Evolutionary conservation across 75 land plant genomes (phyloP).

Genomic region (Gnetum montanum): DNA sequence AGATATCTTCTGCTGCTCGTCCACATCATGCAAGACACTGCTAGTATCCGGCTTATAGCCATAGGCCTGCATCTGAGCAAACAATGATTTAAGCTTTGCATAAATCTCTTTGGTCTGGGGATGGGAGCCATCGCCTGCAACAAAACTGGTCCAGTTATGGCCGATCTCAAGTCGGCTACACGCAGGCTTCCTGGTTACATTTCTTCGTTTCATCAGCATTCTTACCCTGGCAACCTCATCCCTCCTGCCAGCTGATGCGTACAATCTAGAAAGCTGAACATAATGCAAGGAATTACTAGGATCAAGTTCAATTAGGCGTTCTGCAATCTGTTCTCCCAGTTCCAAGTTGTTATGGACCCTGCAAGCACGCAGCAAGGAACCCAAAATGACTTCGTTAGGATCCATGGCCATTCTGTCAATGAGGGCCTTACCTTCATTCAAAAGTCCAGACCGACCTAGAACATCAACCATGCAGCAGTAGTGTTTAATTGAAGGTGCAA

Average conservation of each 20-base stretch:
- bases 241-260: constrained; percentile 4
- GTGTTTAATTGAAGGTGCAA: constrained; percentile 7
- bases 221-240: neutral
- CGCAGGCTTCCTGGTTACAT: constrained; percentile 6
- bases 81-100: constrained; percentile 1
- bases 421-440: constrained; percentile 6
- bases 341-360: neutral
- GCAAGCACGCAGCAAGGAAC: constrained; percentile 8
- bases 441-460: constrained; percentile 12
- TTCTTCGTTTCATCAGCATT: neutral
- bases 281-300: constrained; percentile 1
- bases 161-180: constrained; percentile 6
- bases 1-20: neutral
- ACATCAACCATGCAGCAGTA: constrained; percentile 10
- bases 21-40: neutral
- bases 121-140: constrained; percentile 1
- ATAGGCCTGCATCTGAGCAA: neutral
- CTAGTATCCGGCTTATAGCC: neutral
- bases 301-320: neutral
- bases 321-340: neutral
- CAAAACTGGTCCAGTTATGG: neutral
- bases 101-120: neutral
- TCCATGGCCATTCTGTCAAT: constrained; percentile 8
- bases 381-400: constrained; percentile 4
- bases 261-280: constrained; percentile 3